Base-by-base conservation (phyloP, 768 basidiomycete species). In the Russula compacta region DNA sequence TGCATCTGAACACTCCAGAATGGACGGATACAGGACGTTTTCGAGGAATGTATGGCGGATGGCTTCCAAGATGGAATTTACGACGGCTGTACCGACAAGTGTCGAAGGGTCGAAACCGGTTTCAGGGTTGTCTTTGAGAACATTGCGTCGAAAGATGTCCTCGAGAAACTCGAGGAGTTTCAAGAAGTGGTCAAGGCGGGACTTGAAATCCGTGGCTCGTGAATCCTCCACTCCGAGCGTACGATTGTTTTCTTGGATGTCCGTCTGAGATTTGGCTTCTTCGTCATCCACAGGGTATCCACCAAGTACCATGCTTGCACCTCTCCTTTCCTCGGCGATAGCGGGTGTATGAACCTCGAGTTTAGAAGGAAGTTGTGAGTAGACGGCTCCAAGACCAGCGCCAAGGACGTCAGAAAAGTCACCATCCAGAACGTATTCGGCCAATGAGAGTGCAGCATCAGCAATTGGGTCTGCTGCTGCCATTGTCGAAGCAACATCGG, bases 401-500 rank as follows among this genome's bases (percentile, higher is more conserved):
- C 87, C 92, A 49, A 98, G 82, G 11, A 98, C 95, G 65, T 98
- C 94, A n/a, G 93, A 92, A 71, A 97, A 95, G 73, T 98, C 95
- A n/a, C 94, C 92, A 68, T 95, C 92, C 17, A 97, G 80, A 54
- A 98, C 90, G 70, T 92, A 97, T 70, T 95, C 92, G 19, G 92
- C 92, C 42, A 98, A 77, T 8, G 91, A 89, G 46, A 95, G 77
- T 1, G 89, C 88, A 1, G 92, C 91, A 69, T 94, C 92, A 35
- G 82, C 83, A 44, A 92, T 81, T 3, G 93, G 86, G 70, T 95
- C 92, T 19, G 71, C 65, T 21, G 49, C 29, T 2, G 29, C 19
- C 9, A 65, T 55, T 24, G 68, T 65, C 4, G 58, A 63, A n/a
- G 68, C 67, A 19, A 68, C 51, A 4, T 68, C 67, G 4, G 74